These are phyloP conservation scores for Aspergillus uvarum DNA, from an alignment of 2,329 filamentous ascomycete genomes.

Conservation along the genomic window DNA sequence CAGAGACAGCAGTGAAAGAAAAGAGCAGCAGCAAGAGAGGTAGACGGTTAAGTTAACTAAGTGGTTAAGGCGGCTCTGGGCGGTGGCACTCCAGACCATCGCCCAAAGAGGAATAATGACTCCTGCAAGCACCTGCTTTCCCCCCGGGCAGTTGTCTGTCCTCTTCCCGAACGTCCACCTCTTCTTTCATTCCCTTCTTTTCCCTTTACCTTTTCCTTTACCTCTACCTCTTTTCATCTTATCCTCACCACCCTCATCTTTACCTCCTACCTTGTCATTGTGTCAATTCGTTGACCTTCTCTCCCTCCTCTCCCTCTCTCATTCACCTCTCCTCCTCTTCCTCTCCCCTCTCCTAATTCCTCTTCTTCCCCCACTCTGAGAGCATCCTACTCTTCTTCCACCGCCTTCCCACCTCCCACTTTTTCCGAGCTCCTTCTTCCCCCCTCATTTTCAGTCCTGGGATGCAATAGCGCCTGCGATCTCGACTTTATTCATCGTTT, in stretches of 20 bases:
- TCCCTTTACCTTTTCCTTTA: slow-evolving; percentile 3
- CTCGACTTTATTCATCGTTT: slow-evolving; percentile 13
- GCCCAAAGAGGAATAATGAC: slow-evolving; percentile 12
- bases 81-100: slow-evolving; percentile 15
- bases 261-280: neutral
- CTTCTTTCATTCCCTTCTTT: slow-evolving; percentile 4
- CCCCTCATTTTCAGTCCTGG: slow-evolving; percentile 19
- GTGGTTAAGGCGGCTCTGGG: neutral
- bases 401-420: slow-evolving; percentile 2
- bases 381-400: slow-evolving; percentile 3
- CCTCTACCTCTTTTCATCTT: slow-evolving; percentile 1
- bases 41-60: neutral
- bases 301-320: slow-evolving; percentile 5
- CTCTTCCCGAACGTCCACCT: slow-evolving; percentile 12
- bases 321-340: slow-evolving; percentile 10
- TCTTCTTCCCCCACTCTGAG: slow-evolving; percentile 4
- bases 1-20: neutral
- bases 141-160: slow-evolving; percentile 17
- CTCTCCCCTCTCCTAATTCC: slow-evolving; percentile 16
- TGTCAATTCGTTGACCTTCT: slow-evolving; percentile 14
- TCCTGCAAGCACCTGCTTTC: neutral
- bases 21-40: neutral
- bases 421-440: slow-evolving; percentile 11
- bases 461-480: slow-evolving; percentile 9
- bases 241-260: slow-evolving; percentile 7